phyloP scores from a whole-genome alignment of 2,329 filamentous ascomycete species.

The Orbilia oligospora region DNA sequence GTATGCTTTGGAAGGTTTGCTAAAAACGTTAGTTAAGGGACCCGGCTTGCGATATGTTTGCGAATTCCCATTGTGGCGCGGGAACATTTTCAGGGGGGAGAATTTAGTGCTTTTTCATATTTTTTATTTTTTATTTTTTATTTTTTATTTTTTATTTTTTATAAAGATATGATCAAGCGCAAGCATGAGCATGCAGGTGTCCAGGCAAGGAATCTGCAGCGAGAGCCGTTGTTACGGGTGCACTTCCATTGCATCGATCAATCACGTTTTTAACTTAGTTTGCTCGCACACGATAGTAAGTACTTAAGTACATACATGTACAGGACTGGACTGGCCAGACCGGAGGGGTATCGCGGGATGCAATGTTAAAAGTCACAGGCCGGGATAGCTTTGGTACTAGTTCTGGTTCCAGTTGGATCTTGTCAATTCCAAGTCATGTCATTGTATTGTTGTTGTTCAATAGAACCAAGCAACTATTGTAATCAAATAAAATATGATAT shows the following conservation, averaged over 20 bases:
- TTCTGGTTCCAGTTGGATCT: too few species aligned
- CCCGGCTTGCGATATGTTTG: constrained; percentile 42
- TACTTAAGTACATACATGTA: too few species aligned
- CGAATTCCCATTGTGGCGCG: constrained; percentile 48
- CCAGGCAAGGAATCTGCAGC: constrained; percentile 47
- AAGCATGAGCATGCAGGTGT: constrained; percentile 39
- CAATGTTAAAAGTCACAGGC: too few species aligned
- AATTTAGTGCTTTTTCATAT: too few species aligned
- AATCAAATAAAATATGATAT: constrained; percentile 26
- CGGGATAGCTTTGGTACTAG: too few species aligned
- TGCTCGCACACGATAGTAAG: too few species aligned
- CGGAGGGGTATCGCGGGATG: constrained; percentile 15
- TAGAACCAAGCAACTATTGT: constrained; percentile 9
- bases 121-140: too few species aligned
- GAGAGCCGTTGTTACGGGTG: constrained; percentile 40
- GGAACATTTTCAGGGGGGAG: constrained; percentile 39
- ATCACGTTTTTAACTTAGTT: too few species aligned
- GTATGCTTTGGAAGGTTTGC: not conserved
- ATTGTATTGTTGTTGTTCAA: constrained; percentile 2
- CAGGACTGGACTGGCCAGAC: not conserved
- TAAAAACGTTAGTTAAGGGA: not conserved
- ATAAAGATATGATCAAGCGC: too few species aligned
- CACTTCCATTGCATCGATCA: not conserved
- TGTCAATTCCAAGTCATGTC: too few species aligned
- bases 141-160: too few species aligned